phyloP scores from a whole-genome alignment of 2,329 filamentous ascomycete species.

The Phialophora verrucosa region DNA sequence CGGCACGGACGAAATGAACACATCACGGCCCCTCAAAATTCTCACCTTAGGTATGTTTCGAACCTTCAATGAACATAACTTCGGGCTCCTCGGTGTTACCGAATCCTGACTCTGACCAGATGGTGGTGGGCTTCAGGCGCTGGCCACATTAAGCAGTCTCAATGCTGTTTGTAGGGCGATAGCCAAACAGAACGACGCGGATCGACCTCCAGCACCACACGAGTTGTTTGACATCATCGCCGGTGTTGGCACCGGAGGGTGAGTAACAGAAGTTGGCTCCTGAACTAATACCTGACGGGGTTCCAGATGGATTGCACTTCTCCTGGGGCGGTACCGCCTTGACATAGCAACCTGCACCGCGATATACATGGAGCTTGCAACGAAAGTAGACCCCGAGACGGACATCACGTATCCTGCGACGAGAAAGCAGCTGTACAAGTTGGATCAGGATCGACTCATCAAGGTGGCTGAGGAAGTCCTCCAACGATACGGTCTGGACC shows the following conservation, averaged over 20 bases:
- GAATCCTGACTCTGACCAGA: constrained; percentile 16
- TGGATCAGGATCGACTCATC: constrained; percentile 26
- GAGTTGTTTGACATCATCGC: constrained; percentile 35
- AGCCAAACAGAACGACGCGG: constrained; percentile 27
- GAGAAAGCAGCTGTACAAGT: constrained; percentile 19
- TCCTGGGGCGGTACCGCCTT: constrained; percentile 33
- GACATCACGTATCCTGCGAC: background rate
- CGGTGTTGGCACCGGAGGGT: constrained; percentile 34
- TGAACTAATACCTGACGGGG: background rate
- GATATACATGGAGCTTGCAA: constrained; percentile 34
- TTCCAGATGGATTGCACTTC: constrained; percentile 30
- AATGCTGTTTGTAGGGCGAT: constrained; percentile 32
- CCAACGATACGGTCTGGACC: constrained; percentile 21
- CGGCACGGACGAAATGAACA: constrained; percentile 10
- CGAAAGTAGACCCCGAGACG: constrained; percentile 14
- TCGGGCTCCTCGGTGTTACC: background rate
- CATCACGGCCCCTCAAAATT: constrained; percentile 29
- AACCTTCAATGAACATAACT: background rate
- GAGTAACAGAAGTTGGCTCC: constrained; percentile 3
- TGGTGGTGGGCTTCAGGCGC: constrained; percentile 34
- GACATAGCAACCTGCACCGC: constrained; percentile 31
- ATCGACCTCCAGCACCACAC: constrained; percentile 26
- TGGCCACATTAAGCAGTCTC: constrained; percentile 33
- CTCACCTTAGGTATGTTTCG: constrained; percentile 31
- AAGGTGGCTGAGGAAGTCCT: constrained; percentile 21